Base-by-base conservation (phyloP, 164 flowering plant species). In the grape (Vitis vinifera) region DNA sequence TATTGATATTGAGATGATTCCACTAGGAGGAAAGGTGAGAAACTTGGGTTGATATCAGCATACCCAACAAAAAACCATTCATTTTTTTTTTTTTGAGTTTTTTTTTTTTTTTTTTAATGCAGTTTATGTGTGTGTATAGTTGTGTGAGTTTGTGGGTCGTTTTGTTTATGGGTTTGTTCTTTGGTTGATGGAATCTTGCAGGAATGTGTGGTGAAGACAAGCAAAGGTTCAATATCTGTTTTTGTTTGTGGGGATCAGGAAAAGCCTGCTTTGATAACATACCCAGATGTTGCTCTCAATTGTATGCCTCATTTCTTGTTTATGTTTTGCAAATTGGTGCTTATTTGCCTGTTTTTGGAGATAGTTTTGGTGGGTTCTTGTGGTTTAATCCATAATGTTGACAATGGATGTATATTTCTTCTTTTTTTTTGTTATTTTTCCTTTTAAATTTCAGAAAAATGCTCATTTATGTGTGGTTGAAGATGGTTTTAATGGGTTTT, bases 201-300 rank as follows among this genome's bases (percentile, higher is more conserved):
- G 94, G 94, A 87, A 73, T 74, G 68, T 69, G 55, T 80, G 58
- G 87, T 88, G 62, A 82, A 81, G 58, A 89, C 94, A 3, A 78
- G 87, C 71, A 71, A 79, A 69, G 92, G 94, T 55, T 71, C 82
- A 16, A 59, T 90, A 44, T 88, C 92, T 56, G 92, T 88, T 55
- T 71, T 78, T 55, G 85, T 90, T 14, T 80, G 81, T 71, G 95
- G 95, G 23, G 91, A 88, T 79, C 86, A 77, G 77, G 92, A 84
- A 50, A 90, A 90, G 71, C 92, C 92, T 5, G 89, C 89, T 55
- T 62, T 90, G 55, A 68, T 90, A 13, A 87, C 95, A 0, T 90
- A 90, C 71, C 86, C 95, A 55, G 95, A 90, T 82, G 77, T 88
- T 62, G 91, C 87, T 74, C 87, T 90, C 52, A 88, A 84, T 72